Evolutionary conservation across 176 grass and related monocot species (phyloP).

Genomic region (Bothriochloa decipiens): DNA sequence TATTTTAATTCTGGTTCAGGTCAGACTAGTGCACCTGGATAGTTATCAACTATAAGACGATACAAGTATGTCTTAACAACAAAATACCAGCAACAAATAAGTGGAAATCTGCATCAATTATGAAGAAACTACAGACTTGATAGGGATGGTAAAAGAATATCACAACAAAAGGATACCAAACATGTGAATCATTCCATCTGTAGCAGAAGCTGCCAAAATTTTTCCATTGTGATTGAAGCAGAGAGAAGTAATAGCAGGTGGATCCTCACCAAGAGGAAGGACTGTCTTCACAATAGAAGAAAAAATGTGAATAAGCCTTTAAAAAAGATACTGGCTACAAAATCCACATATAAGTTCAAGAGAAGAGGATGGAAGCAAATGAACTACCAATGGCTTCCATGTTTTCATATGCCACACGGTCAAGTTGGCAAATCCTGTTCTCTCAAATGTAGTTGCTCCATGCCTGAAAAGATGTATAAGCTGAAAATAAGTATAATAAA

Average conservation of each 20-base stretch:
- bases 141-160: conserved; percentile 19
- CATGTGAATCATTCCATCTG: conserved; percentile 99
- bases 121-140: conserved; percentile 18
- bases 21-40: background rate
- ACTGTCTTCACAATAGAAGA: conserved; percentile 72
- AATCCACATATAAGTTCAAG: conserved; percentile 16
- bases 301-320: background rate
- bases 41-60: conserved; percentile 9
- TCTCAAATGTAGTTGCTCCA: conserved; percentile 77
- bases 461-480: conserved; percentile 43
- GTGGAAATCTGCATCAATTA: background rate
- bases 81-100: background rate
- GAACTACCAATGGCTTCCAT: conserved; percentile 85
- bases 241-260: conserved; percentile 91
- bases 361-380: conserved; percentile 41
- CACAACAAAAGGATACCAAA: conserved; percentile 85
- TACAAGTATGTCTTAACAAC: background rate
- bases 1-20: background rate
- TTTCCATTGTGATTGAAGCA: conserved; percentile 99
- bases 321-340: conserved; percentile 8
- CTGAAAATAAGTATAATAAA: conserved; percentile 37
- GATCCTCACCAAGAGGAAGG: conserved; percentile 96
- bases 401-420: conserved; percentile 98
- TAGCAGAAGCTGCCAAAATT: conserved; percentile 88
- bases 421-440: conserved; percentile 85